Conservation (phyloP, 2,329 filamentous ascomycete species). For the Monosporascus sp. region DNA sequence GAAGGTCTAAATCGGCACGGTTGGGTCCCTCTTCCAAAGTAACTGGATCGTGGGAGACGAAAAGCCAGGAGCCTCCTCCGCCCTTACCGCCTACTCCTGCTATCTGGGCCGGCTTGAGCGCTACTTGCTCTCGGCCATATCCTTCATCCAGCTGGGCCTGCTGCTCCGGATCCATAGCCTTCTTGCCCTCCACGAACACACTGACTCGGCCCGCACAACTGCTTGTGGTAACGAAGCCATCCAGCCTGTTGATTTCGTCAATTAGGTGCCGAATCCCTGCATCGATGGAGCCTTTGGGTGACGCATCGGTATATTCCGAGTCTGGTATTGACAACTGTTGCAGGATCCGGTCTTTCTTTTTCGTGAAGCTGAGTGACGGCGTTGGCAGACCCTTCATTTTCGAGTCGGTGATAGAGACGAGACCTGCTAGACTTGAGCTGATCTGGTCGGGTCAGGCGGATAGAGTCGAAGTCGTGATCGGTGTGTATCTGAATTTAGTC, state of each 20-base stretch:
- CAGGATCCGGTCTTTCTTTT: constrained; percentile 70
- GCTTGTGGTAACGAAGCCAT: constrained; percentile 83
- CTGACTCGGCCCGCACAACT: constrained; percentile 86
- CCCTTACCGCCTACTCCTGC: constrained; percentile 79
- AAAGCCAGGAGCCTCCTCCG: constrained; percentile 77
- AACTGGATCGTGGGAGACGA: constrained; percentile 77
- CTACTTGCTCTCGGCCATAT: constrained; percentile 11
- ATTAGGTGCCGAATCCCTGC: constrained; percentile 72
- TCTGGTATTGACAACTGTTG: constrained; percentile 62
- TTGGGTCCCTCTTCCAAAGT: constrained; percentile 17
- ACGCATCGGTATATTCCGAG: constrained; percentile 72
- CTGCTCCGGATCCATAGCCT: constrained; percentile 18
- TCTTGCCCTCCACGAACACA: constrained; percentile 79
- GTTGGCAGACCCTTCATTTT: constrained; percentile 2
- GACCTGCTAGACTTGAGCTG: no score
- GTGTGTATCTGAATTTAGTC: not conserved
- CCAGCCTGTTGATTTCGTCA: constrained; percentile 65
- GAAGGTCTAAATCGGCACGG: constrained; percentile 12
- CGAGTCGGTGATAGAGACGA: not conserved
- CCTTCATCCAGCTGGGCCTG: constrained; percentile 11
- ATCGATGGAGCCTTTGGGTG: constrained; percentile 85
- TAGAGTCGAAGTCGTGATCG: not conserved
- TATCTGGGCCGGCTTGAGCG: constrained; percentile 25
- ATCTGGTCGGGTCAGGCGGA: not conserved
- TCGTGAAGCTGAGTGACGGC: constrained; percentile 38